phyloP scores from a whole-genome alignment of 345 rosid genomes.

The Salix dunnii region DNA sequence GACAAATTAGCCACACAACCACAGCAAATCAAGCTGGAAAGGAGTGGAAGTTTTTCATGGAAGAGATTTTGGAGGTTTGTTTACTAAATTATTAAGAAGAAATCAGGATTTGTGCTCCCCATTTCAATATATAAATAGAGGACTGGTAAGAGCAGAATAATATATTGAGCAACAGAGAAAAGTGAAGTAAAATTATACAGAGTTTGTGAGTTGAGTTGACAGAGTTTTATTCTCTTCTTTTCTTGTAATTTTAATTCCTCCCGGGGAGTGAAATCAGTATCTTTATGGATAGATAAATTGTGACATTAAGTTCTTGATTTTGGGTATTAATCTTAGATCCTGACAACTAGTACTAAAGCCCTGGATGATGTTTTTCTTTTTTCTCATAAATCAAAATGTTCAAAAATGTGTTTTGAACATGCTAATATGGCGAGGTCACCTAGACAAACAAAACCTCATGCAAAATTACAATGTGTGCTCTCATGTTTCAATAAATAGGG shows the following conservation, averaged over 20 bases:
- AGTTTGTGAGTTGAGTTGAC: not conserved
- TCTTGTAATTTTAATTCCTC: not conserved
- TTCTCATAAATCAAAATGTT: too few relatives aligned
- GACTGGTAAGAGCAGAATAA: not conserved
- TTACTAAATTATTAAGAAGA: not conserved
- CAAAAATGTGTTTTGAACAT: too few relatives aligned
- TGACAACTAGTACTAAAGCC: too few relatives aligned
- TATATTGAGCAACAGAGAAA: too few relatives aligned
- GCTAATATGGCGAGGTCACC: rapidly evolving
- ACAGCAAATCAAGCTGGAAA: not conserved
- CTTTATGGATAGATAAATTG: too few relatives aligned
- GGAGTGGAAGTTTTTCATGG: not conserved
- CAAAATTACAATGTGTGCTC: too few relatives aligned
- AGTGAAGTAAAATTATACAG: not conserved
- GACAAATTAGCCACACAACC: not conserved
- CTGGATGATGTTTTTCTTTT: too few relatives aligned
- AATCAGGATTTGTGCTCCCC: not conserved
- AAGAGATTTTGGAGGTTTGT: not conserved
- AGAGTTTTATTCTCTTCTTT: not conserved
- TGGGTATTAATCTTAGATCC: too few relatives aligned
- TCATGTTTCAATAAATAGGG: too few relatives aligned
- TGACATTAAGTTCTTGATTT: too few relatives aligned
- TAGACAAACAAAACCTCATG: too few relatives aligned
- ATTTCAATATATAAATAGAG: not conserved
- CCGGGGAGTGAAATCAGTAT: too few relatives aligned